Evolutionary conservation across 257 asterid species (phyloP).

Genomic region (Jasminum sambac): DNA sequence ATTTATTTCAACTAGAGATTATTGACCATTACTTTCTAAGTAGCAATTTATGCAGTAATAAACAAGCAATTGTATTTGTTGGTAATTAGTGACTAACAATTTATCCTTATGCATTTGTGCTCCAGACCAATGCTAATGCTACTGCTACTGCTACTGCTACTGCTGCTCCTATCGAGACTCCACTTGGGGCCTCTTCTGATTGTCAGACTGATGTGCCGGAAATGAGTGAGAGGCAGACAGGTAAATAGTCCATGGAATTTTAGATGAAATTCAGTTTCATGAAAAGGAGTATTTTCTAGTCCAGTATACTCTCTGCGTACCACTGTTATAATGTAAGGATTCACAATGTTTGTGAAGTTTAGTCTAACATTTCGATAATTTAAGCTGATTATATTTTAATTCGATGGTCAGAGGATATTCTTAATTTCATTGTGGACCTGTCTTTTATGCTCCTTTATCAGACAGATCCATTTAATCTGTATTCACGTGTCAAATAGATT

Average conservation of each 20-base stretch:
- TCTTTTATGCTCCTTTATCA: background rate
- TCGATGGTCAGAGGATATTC: background rate
- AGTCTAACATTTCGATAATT: background rate
- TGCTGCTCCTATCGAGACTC: constrained; percentile 34
- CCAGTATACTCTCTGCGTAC: background rate
- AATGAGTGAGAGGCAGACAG: constrained; percentile 37
- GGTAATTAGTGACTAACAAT: constrained; percentile 13
- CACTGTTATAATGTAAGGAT: background rate
- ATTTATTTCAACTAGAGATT: background rate
- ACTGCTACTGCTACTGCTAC: constrained; percentile 16
- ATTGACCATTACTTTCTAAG: background rate
- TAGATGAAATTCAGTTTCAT: background rate
- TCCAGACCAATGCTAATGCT: constrained; percentile 43
- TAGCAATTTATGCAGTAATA: background rate
- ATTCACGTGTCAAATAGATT: background rate
- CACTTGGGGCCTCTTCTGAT: constrained; percentile 21
- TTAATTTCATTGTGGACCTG: background rate
- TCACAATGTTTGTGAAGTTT: background rate
- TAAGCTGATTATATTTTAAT: background rate
- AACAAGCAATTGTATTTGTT: background rate
- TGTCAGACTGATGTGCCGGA: constrained; percentile 36
- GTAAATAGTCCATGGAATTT: constrained; percentile 28
- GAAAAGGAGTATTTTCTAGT: background rate
- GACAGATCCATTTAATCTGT: background rate
- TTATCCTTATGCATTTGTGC: background rate